These are phyloP conservation scores for Xylaria intraflava DNA, from an alignment of 495 filamentous ascomycete species.

Conservation along the genomic window DNA sequence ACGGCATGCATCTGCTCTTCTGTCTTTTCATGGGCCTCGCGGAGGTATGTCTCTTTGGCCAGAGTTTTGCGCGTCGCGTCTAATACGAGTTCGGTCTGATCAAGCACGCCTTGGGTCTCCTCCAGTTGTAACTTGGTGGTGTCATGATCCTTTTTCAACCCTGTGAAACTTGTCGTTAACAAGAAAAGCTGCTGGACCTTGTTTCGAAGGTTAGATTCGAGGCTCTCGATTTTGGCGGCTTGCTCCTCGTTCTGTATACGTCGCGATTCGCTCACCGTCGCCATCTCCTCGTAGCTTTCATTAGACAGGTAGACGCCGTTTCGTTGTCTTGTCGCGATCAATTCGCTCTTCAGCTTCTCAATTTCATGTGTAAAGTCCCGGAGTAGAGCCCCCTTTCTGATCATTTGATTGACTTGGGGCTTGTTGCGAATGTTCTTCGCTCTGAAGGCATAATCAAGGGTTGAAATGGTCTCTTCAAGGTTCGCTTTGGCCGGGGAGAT, in stretches of 20 bases:
- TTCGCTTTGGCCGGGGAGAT: constrained; percentile 91
- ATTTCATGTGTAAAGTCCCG: constrained; percentile 90
- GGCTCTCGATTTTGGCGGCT: constrained; percentile 80
- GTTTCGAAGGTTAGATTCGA: constrained; percentile 82
- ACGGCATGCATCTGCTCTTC: constrained; percentile 67
- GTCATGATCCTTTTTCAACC: constrained; percentile 80
- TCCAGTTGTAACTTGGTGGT: constrained; percentile 61
- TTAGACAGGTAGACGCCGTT: constrained; percentile 90
- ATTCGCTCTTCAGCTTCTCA: constrained; percentile 84
- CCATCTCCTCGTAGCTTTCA: constrained; percentile 80
- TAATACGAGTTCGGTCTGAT: constrained; percentile 79
- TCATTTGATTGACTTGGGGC: constrained; percentile 83
- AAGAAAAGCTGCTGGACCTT: constrained; percentile 87
- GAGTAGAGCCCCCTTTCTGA: constrained; percentile 87
- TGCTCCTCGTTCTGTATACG: constrained; percentile 89
- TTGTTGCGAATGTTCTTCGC: constrained; percentile 99
- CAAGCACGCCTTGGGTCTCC: constrained; percentile 70
- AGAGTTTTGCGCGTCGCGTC: constrained; percentile 66
- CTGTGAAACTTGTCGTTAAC: constrained; percentile 76
- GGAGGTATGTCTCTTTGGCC: constrained; percentile 69
- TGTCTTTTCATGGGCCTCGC: constrained; percentile 79
- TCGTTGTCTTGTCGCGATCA: constrained; percentile 86
- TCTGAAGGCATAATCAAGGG: constrained; percentile 91
- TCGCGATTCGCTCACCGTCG: constrained; percentile 84
- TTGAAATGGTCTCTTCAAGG: constrained; percentile 95